Evolutionary conservation across 2,329 filamentous ascomycete genomes (phyloP).

Genomic region (Colletotrichum simmondsii): DNA sequence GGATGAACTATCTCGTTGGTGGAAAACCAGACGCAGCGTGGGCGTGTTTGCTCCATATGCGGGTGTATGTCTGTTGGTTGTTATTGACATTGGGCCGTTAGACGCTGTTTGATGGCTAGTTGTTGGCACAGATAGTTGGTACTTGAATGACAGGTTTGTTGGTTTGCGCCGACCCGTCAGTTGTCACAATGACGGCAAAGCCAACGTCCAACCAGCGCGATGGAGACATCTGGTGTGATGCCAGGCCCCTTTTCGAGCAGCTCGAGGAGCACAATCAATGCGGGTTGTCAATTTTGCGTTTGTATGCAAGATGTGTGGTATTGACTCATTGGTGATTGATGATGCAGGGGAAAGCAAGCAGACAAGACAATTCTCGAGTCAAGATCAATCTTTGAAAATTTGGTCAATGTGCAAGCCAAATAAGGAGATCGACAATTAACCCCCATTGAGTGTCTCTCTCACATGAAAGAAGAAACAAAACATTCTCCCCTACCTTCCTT

Average conservation of each 20-base stretch:
- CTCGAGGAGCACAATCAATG: neutral
- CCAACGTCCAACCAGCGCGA: neutral
- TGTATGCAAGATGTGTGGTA: neutral
- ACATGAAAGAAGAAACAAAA: neutral
- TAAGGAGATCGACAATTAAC: neutral
- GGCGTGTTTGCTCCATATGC: neutral
- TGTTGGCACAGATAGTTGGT: neutral
- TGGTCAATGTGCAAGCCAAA: neutral
- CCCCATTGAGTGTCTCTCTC: neutral
- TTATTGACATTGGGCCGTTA: neutral
- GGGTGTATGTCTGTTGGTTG: neutral
- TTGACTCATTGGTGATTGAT: neutral
- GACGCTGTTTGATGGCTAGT: neutral
- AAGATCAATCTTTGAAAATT: no score
- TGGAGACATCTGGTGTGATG: neutral
- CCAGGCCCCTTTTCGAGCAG: neutral
- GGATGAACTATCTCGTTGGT: slow-evolving; percentile 1
- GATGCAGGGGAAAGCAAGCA: neutral
- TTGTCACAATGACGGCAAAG: neutral
- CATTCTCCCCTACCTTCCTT: neutral
- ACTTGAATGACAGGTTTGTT: neutral
- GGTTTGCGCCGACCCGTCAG: neutral
- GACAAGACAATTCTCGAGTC: neutral
- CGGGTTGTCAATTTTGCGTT: neutral
- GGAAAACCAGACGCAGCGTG: neutral